These are phyloP conservation scores for Dalbergia cochinchinensis DNA, from an alignment of 306 rosid genomes.

Conservation along the genomic window DNA sequence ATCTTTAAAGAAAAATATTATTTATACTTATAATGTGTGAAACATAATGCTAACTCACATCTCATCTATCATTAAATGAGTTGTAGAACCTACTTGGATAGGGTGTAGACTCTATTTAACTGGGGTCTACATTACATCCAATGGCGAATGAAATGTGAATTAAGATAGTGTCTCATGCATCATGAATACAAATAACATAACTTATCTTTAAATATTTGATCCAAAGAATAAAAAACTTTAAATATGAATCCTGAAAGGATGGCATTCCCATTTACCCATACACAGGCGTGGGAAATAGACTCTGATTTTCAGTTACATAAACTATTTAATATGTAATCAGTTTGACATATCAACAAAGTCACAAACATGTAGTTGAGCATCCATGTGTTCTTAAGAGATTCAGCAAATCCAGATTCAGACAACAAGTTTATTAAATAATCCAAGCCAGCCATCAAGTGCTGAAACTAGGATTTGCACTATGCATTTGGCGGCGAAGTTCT, in stretches of 20 bases:
- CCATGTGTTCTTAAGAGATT: conserved; percentile 30
- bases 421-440: conserved; percentile 35
- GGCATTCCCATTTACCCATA: conserved; percentile 36
- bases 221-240: not conserved
- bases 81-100: too few relatives aligned
- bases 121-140: too few relatives aligned
- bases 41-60: too few relatives aligned
- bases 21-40: too few relatives aligned
- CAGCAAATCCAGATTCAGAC: conserved; percentile 3
- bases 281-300: conserved; percentile 5
- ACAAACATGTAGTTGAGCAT: conserved; percentile 38
- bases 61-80: too few relatives aligned
- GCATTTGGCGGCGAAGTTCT: conserved; percentile 69
- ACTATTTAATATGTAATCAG: not conserved
- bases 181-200: too few relatives aligned
- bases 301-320: conserved; percentile 32
- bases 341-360: conserved; percentile 41
- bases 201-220: too few relatives aligned
- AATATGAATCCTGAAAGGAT: conserved; percentile 31
- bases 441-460: conserved; percentile 49
- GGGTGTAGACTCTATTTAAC: too few relatives aligned
- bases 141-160: too few relatives aligned
- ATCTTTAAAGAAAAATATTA: too few relatives aligned
- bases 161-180: too few relatives aligned
- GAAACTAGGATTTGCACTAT: conserved; percentile 44